Evolutionary conservation across 78 protist genomes (phyloP).

Genomic region (Isochrysis galbana): DNA sequence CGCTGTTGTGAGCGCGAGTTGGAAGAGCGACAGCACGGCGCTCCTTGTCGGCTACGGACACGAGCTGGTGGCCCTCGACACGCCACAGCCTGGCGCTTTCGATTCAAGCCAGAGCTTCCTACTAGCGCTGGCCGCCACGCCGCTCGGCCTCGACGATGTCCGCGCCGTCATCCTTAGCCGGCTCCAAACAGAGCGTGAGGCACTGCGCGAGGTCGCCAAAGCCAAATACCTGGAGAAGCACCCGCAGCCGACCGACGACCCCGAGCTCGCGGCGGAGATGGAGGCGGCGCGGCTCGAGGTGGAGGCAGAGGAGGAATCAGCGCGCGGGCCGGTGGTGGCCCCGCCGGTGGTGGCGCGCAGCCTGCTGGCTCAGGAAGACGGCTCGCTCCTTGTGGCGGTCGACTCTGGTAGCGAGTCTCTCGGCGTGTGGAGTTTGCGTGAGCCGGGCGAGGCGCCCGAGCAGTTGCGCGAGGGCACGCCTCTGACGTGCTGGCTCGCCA

Average conservation of each 20-base stretch:
- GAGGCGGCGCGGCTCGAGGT: neutral
- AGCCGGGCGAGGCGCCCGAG: neutral
- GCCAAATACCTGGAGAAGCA: no score
- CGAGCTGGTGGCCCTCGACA: neutral
- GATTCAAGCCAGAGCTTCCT: no score
- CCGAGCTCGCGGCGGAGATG: neutral
- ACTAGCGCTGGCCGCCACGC: no score
- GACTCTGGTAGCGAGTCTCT: neutral
- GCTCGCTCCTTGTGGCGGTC: neutral
- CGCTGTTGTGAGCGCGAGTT: neutral
- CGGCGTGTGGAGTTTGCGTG: neutral
- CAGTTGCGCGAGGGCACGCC: no score
- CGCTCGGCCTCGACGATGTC: no score
- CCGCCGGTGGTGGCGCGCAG: neutral
- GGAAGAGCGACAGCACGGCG: neutral
- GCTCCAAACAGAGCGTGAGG: no score
- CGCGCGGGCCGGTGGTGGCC: neutral
- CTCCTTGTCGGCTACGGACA: slow-evolving; percentile 6
- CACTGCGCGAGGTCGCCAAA: no score
- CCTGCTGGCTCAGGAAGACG: neutral
- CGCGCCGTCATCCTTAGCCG: no score
- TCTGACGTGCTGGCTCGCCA: no score
- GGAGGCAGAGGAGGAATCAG: neutral
- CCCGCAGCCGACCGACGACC: no score
- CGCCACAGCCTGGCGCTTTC: no score